A percentile compares a stretch with the other conserved stretches of the same genome.
These are phyloP conservation scores for Quercus phellos DNA, from an alignment of 331 rosid genomes.

Conservation along the genomic window DNA sequence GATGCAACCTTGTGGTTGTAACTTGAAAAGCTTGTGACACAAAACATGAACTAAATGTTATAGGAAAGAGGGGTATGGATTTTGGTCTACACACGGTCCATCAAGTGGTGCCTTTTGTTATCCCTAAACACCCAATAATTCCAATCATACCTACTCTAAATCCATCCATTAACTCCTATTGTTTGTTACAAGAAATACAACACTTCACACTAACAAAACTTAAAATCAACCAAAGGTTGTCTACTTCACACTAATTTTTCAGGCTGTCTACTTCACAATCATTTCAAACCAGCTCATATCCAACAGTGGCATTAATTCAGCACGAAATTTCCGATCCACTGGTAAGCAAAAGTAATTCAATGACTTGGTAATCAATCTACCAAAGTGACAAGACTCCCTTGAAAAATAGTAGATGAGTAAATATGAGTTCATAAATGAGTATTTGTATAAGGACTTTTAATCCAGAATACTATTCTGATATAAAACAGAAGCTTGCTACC, in stretches of 20 bases:
- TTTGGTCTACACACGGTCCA: neutral
- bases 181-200: neutral
- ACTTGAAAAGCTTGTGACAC: neutral
- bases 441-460: neutral
- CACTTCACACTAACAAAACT: too few species aligned
- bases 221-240: neutral
- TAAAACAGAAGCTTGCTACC: neutral
- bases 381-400: neutral
- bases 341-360: neutral
- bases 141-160: neutral
- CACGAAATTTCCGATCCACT: neutral
- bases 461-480: neutral
- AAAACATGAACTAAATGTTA: neutral
- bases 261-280: neutral
- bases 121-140: neutral
- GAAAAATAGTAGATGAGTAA: too few species aligned
- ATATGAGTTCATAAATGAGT: neutral
- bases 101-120: neutral
- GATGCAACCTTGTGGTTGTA: neutral
- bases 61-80: neutral
- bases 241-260: neutral
- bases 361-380: neutral
- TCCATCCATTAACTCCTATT: neutral
- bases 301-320: neutral
- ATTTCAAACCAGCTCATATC: neutral